phyloP scores from a whole-genome alignment of 257 asterid species.

The Echium plantagineum region DNA sequence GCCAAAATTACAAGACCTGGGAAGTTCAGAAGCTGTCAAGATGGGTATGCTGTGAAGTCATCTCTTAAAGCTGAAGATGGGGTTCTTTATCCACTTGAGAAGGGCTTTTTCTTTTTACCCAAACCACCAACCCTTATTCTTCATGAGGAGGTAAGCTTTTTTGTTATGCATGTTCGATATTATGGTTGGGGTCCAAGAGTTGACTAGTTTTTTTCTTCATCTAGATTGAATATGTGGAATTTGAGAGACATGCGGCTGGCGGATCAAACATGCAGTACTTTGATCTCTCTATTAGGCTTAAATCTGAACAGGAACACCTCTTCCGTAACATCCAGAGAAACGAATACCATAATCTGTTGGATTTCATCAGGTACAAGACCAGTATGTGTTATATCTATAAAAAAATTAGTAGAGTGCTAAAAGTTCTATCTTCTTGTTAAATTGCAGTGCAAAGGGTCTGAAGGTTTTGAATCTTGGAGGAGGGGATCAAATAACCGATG shows the following conservation, averaged over 20 bases:
- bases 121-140: constrained; percentile 95
- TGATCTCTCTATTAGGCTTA: constrained; percentile 79
- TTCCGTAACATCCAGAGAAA: constrained; percentile 91
- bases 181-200: constrained; percentile 10
- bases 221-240: constrained; percentile 91
- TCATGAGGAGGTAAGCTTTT: constrained; percentile 68
- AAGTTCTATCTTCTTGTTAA: not conserved
- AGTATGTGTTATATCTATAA: not conserved
- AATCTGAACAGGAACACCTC: constrained; percentile 91
- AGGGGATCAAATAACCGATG: constrained; percentile 32
- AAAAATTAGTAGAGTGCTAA: not conserved
- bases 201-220: constrained; percentile 8
- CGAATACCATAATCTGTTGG: constrained; percentile 67
- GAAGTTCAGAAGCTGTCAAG: constrained; percentile 69
- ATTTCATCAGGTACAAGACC: constrained; percentile 48
- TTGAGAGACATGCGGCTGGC: constrained; percentile 94
- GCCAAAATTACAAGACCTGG: constrained; percentile 94
- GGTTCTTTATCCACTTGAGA: constrained; percentile 92
- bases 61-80: constrained; percentile 99
- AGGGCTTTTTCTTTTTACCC: constrained; percentile 96
- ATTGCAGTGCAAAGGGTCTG: constrained; percentile 60
- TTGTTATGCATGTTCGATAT: not conserved
- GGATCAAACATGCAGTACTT: constrained; percentile 96
- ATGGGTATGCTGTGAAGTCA: constrained; percentile 93
- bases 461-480: constrained; percentile 71